Evolutionary conservation across 1,284 basidiomycete species (phyloP).

Genomic region (Thelephora terrestris): DNA sequence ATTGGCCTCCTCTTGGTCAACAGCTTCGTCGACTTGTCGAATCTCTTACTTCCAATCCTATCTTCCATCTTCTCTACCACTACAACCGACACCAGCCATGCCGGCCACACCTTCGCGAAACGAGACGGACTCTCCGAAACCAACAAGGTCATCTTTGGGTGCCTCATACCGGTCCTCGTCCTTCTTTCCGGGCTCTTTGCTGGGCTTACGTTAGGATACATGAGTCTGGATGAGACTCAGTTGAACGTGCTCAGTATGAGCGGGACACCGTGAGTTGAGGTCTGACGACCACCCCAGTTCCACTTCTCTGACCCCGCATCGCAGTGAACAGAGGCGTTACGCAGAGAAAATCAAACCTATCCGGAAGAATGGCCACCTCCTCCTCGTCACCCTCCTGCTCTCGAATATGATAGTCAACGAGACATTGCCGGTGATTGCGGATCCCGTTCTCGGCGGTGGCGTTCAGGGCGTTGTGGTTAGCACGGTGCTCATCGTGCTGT

Average conservation of each 20-base stretch:
- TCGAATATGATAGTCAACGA: slow-evolving; percentile 91
- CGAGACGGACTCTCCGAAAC: too few relatives aligned
- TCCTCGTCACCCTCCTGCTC: slow-evolving; percentile 75
- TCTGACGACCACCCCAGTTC: neutral
- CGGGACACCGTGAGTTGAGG: slow-evolving; percentile 57
- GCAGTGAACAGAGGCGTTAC: slow-evolving; percentile 66
- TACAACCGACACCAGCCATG: too few relatives aligned
- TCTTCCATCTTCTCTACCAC: too few relatives aligned
- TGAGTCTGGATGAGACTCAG: slow-evolving; percentile 91
- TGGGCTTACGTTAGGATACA: slow-evolving; percentile 79
- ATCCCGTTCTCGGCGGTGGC: slow-evolving; percentile 81
- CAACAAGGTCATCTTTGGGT: too few relatives aligned
- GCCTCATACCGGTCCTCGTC: slow-evolving; percentile 52
- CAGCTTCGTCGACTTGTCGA: too few relatives aligned
- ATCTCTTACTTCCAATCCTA: too few relatives aligned
- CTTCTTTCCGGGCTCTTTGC: slow-evolving; percentile 58
- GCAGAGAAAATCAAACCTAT: slow-evolving; percentile 84
- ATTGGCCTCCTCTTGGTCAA: too few relatives aligned
- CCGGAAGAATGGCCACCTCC: slow-evolving; percentile 75
- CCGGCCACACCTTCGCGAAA: too few relatives aligned
- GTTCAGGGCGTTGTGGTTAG: slow-evolving; percentile 73
- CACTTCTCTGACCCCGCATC: slow-evolving; percentile 2
- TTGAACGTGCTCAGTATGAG: slow-evolving; percentile 79
- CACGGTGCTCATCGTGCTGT: slow-evolving; percentile 83
- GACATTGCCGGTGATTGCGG: slow-evolving; percentile 84